Evolutionary conservation across 129 eudicot species (phyloP).

Genomic region (Saussurea involucrata): DNA sequence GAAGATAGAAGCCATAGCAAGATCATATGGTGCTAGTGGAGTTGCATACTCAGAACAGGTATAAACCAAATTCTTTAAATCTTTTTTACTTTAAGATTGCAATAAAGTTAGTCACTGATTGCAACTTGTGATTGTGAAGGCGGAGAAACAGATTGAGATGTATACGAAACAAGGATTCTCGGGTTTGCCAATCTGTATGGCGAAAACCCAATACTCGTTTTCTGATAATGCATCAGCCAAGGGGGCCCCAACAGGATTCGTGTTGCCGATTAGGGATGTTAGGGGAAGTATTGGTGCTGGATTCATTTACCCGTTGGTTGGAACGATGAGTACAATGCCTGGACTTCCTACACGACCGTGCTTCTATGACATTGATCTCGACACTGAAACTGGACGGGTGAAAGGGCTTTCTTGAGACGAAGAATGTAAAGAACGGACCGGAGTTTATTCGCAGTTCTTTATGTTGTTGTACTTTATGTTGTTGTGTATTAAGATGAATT

Average conservation of each 20-base stretch:
- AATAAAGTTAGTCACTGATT: not conserved
- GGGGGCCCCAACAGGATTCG: conserved; percentile 89
- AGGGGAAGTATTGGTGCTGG: conserved; percentile 98
- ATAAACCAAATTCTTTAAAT: not conserved
- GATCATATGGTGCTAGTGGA: conserved; percentile 93
- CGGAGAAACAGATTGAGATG: conserved; percentile 97
- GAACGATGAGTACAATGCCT: conserved; percentile 99
- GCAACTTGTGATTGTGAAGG: conserved; percentile 33
- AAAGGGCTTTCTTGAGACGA: conserved; percentile 75
- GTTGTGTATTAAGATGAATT: conserved; percentile 18
- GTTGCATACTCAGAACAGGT: conserved; percentile 95
- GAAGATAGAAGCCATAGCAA: conserved; percentile 91
- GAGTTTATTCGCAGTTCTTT: conserved; percentile 14
- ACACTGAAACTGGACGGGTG: conserved; percentile 75
- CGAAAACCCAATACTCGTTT: conserved; percentile 96
- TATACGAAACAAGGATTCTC: conserved; percentile 90
- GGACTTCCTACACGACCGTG: conserved; percentile 98
- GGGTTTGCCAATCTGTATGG: conserved; percentile 91
- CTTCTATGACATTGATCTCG: conserved; percentile 91
- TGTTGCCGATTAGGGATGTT: conserved; percentile 89
- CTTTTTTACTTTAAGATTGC: not conserved
- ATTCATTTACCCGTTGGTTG: conserved; percentile 91
- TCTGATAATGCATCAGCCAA: conserved; percentile 76
- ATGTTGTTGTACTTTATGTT: conserved; percentile 17
- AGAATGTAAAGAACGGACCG: not conserved